Evolutionary conservation across 2,329 filamentous ascomycete genomes (phyloP), one percentile per base, ranked within the genome.

Genomic region (Neonectria sp.): DNA sequence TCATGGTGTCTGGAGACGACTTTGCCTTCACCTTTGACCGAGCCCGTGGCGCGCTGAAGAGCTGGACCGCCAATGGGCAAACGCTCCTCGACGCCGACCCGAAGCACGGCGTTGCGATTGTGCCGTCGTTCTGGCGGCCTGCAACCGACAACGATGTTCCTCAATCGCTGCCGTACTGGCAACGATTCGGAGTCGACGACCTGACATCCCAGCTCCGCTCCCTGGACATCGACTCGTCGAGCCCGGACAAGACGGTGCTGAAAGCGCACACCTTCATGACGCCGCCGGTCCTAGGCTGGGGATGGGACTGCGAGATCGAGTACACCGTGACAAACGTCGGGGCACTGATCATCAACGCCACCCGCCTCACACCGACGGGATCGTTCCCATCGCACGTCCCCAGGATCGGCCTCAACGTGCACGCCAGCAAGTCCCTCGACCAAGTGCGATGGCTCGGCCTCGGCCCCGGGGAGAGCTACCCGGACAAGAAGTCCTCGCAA

Each of bases 101-200:
- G 1, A 75, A 68, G 40, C 79, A 79, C 3, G 71, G 77, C 8
- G 77, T 79, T 4, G 83, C 82, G 25, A 76, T 85, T 17, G 72
- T 78, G 9, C 83, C 87, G 1, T 81, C 83, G 6, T 88, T 92
- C 79, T 92, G 89, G 85, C 88, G 90, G 5, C 88, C 90, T 0
- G 85, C 86, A 15, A 92, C 90, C 0, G 89, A 93, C 77, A 93
- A 93, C 72, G 91, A 93, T 73, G 80, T 82, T 0, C 84, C 86
- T 0, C 74, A 79, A 17, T 86, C 88, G 12, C 82, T 86, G 4
- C 84, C 83, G 6, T 88, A 91, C 70, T 92, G 90, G 90, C 80
- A 84, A 51, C 81, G 84, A 21, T 85, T 85, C 57, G 85, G 86
- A 0, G 79, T 89, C 8, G 79, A 88, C 63, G 73, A 73, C 2